phyloP scores from a whole-genome alignment of 1,284 basidiomycete genomes.

The Naganishia sp. region DNA sequence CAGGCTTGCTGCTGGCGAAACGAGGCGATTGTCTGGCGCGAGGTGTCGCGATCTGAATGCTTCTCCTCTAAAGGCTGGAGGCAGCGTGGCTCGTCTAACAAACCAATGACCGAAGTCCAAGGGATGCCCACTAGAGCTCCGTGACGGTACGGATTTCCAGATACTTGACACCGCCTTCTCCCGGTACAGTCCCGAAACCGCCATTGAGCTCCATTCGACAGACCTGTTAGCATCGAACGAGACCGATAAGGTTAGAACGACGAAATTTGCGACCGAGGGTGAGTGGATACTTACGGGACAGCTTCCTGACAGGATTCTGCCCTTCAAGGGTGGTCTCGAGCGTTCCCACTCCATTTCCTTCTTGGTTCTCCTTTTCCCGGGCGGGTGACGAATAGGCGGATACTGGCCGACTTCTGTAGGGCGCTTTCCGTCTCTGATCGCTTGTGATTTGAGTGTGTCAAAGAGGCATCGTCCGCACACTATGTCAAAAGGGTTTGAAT shows the following conservation, averaged over 20 bases:
- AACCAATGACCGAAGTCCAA: not conserved
- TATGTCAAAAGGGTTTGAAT: not conserved
- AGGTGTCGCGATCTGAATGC: too few relatives aligned
- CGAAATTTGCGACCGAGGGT: not conserved
- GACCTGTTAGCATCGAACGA: constrained; percentile 9
- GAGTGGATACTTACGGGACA: constrained; percentile 24
- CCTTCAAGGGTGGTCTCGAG: constrained; percentile 22
- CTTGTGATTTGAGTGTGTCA: constrained; percentile 34
- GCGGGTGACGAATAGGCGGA: constrained; percentile 8
- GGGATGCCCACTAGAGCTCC: constrained; percentile 1
- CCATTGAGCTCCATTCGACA: constrained; percentile 32
- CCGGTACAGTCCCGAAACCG: constrained; percentile 29
- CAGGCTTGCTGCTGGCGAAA: not conserved
- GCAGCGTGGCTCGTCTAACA: not conserved
- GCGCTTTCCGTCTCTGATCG: constrained; percentile 28
- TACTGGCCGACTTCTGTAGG: constrained; percentile 26
- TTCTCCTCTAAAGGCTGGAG: too few relatives aligned
- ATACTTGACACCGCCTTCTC: constrained; percentile 33
- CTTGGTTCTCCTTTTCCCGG: constrained; percentile 22
- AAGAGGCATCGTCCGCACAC: constrained; percentile 35
- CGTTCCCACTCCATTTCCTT: constrained; percentile 19
- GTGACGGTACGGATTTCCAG: constrained; percentile 30
- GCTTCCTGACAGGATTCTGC: constrained; percentile 30
- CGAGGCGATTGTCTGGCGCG: not conserved
- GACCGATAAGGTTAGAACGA: not conserved